Conservation (phyloP, 441 rosid species). For the Gossypium trilobum region DNA sequence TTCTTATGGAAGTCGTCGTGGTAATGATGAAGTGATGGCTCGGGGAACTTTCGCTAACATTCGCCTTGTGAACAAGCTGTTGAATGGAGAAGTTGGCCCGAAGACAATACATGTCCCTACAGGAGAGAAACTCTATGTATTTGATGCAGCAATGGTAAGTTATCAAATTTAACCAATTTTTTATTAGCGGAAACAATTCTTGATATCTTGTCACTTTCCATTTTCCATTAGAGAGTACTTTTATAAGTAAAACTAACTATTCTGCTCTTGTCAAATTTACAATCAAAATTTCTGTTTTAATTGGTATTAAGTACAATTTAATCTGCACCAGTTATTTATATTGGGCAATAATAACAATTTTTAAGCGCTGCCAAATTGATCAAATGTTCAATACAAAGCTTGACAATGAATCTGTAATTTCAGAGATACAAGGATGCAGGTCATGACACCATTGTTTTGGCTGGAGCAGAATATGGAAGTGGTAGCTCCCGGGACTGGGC, state of each 20-base stretch:
- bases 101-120: slow-evolving; percentile 87
- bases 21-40: slow-evolving; percentile 92
- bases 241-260: not conserved
- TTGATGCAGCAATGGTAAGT: slow-evolving; percentile 82
- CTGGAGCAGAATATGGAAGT: slow-evolving; percentile 97
- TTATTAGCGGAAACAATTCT: not conserved
- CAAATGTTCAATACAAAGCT: not conserved
- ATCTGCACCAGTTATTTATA: not conserved
- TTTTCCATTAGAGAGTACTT: not conserved
- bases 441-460: slow-evolving; percentile 67
- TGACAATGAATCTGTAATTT: slow-evolving; percentile 13
- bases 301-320: not conserved
- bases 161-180: not conserved
- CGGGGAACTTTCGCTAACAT: slow-evolving; percentile 98
- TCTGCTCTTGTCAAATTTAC: not conserved
- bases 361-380: not conserved
- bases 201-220: not conserved
- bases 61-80: slow-evolving; percentile 84
- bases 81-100: slow-evolving; percentile 91
- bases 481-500: slow-evolving; percentile 99
- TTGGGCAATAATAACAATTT: not conserved
- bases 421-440: slow-evolving; percentile 82
- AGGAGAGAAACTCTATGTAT: slow-evolving; percentile 86
- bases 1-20: slow-evolving; percentile 97
- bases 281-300: not conserved